Percentiles rank a stretch among this genome's conserved stretches.
Evolutionary conservation across 148 eudicot species (phyloP).

Genomic region (Fagopyrum esculentum): DNA sequence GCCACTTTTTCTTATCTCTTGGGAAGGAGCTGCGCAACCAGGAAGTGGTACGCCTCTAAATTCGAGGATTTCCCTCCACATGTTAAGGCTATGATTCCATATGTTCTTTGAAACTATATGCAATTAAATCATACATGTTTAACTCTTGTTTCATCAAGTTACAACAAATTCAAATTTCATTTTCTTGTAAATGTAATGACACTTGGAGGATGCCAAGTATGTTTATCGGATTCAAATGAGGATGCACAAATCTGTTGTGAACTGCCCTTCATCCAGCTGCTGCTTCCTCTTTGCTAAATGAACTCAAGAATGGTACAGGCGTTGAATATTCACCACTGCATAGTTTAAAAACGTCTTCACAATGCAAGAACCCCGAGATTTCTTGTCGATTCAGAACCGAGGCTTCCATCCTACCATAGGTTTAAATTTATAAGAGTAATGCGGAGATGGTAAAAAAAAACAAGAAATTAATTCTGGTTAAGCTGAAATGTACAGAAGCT

Average conservation of each 20-base stretch:
- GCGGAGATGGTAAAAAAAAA: not conserved
- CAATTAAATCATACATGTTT: not conserved
- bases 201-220: not conserved
- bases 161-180: not conserved
- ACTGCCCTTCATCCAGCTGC: not conserved
- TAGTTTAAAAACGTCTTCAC: not conserved
- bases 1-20: constrained; percentile 34
- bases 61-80: constrained; percentile 56
- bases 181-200: not conserved
- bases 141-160: not conserved
- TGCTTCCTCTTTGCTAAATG: not conserved
- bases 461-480: not conserved
- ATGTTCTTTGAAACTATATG: constrained; percentile 27
- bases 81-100: constrained; percentile 55
- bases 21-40: constrained; percentile 59
- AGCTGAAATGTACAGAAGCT: not conserved
- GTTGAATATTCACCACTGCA: not conserved
- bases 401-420: constrained; percentile 5
- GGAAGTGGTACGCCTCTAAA: constrained; percentile 58
- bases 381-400: constrained; percentile 1
- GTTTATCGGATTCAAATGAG: not conserved
- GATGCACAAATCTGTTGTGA: constrained; percentile 3
- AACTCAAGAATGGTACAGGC: not conserved
- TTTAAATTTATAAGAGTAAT: not conserved
- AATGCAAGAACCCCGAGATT: not conserved